Base-by-base conservation (phyloP, 495 filamentous ascomycete species). In the Rostrohypoxylon terebratum region DNA sequence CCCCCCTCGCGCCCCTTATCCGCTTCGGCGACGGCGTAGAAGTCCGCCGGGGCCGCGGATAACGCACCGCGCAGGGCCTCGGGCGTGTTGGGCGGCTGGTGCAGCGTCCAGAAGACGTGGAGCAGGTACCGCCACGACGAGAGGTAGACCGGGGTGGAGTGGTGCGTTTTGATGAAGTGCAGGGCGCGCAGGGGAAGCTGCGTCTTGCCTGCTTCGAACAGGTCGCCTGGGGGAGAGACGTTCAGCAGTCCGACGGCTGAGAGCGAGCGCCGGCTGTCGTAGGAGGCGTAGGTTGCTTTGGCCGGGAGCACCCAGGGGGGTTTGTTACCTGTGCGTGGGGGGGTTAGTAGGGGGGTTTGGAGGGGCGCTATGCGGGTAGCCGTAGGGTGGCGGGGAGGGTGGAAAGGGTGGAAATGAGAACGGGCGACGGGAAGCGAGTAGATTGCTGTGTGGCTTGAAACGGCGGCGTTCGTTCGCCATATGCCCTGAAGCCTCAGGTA, bases 241-340 rank as follows among this genome's bases (percentile, higher is more conserved):
- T 80, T 68, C 40, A 84, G 73, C 7, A 86, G 77, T 2, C 86
- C 85, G 45, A 87, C 87, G 77, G 88, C 87, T 64, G 78, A 78
- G 62, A 83, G 81, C 34, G 90, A 83, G n/a, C 90, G 87, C 5
- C 72, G 69, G 3, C 73, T 73, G 76, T 93, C 92, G 73, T 82
- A 86, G 36, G 69, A 53, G 34, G 80, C 79, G 75, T 93, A 88
- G 9, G 61, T 71, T 14, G 86, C 89, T 82, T 94, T 93, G 48
- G 88, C 88, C 4, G 89, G 88, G 28, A 91, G 78, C 1, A 83
- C 86, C 90, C 90, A 92, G 4, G 92, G 92, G 0, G 92, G 92
- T 66, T 88, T 88, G 80, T 94, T 94, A 42, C 90, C 90, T 87
- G 62, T 23, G 38, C 14, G 62, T 23, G 38, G 14, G 2, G 20